Evolutionary conservation across 139 green algal genomes (phyloP), one percentile per base, ranked within the genome.

Genomic region (Raphidocelis subcapitata): DNA sequence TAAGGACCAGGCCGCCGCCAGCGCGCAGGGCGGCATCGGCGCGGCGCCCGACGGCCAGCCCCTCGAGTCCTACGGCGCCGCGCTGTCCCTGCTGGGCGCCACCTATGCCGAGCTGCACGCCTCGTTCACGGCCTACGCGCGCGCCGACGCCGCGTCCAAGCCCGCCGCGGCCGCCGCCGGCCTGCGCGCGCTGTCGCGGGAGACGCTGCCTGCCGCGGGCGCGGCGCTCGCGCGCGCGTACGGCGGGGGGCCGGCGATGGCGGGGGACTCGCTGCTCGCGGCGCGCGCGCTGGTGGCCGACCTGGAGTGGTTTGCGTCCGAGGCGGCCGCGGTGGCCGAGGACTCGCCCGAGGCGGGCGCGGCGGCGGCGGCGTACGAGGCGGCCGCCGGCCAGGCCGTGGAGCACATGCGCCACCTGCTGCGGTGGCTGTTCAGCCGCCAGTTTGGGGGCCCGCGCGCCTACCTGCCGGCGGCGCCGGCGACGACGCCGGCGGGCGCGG

Each of bases 401-500:
- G 63, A 72, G 24, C 65, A 66, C 51, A 51, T 72, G 52, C 51
- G 72, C 0, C 51, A 59, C 26, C 56, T 35, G 32, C 29, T 72
- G n/a, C 64, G 64, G 36, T 78, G 72, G 72, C 65, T 78, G 26
- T 78, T 67, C 72, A 28, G 62, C 33, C 24, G 64, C 62, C 72
- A 72, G 62, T 78, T 78, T 52, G 52, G 23, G 0, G 72, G 72
- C 1, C 21, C 61, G 0, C 23, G 46, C 8, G 60, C 36, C 23
- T 31, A 78, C 31, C 26, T 66, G 12, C 72, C 72, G 10, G 63
- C 33, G 32, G 21, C 44, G 18, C 33, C 52, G 3, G 20, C 51
- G 3, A 46, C 35, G 3, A 72, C 51, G 12, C 23, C 63, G 2
- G 28, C 33, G 3, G 62, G 72, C 26, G 37, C 33, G 3, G 63